phyloP scores from a whole-genome alignment of 345 rosid species.

The Acer negundo region DNA sequence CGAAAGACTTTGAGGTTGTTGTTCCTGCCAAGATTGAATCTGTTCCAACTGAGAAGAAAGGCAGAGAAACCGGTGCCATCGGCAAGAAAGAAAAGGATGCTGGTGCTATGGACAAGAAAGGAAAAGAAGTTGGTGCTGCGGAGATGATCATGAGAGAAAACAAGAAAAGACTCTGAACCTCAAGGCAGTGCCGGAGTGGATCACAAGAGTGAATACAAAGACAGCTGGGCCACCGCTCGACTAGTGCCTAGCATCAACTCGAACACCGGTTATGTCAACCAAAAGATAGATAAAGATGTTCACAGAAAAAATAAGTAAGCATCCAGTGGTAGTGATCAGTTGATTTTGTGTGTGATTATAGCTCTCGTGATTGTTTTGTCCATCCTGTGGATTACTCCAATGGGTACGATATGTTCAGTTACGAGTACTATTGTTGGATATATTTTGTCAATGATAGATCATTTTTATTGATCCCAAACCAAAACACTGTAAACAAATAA shows the following conservation, averaged over 20 bases:
- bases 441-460: too few species aligned
- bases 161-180: neutral
- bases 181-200: neutral
- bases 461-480: too few species aligned
- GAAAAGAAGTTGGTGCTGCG: neutral
- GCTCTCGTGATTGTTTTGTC: neutral
- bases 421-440: too few species aligned
- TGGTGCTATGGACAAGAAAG: neutral
- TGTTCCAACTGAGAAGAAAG: neutral
- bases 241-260: too few species aligned
- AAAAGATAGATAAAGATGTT: neutral
- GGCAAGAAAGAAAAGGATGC: neutral
- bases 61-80: neutral
- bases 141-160: neutral
- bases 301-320: neutral
- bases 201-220: neutral
- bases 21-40: neutral
- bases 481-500: too few species aligned
- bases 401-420: neutral
- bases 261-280: too few species aligned
- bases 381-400: neutral
- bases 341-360: neutral
- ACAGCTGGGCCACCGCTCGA: neutral
- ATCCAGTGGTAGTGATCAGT: neutral
- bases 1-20: conserved; percentile 6